Evolutionary conservation across 1,284 basidiomycete genomes (phyloP).

Genomic region (Polyporus tsugae): DNA sequence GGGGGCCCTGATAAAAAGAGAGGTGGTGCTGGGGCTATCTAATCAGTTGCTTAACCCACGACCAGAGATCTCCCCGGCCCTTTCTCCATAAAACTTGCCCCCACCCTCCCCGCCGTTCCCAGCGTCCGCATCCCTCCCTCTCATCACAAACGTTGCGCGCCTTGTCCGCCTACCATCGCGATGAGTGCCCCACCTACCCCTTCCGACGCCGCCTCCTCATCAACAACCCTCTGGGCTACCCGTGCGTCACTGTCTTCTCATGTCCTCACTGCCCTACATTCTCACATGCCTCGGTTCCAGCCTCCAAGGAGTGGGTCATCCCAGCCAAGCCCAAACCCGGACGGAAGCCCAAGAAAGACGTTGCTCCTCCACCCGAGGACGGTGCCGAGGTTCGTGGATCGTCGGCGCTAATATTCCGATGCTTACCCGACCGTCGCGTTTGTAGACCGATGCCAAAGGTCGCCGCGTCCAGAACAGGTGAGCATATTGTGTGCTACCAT

Average conservation of each 20-base stretch:
- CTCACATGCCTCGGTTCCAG: conserved; percentile 51
- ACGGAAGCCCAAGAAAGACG: conserved; percentile 85
- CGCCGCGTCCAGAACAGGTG: conserved; percentile 83
- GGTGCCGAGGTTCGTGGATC: conserved; percentile 55
- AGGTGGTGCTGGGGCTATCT: conserved; percentile 38
- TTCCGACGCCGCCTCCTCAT: conserved; percentile 45
- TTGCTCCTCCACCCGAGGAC: conserved; percentile 45
- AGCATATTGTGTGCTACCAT: conserved; percentile 29
- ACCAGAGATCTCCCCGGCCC: conserved; percentile 26
- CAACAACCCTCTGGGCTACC: conserved; percentile 61
- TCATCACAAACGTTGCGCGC: conserved; percentile 21
- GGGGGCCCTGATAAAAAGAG: conserved; percentile 31
- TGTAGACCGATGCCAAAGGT: conserved; percentile 61
- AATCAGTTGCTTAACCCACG: conserved; percentile 43
- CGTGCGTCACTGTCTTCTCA: conserved; percentile 44
- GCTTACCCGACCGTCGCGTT: conserved; percentile 28
- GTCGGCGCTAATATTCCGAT: conserved; percentile 30
- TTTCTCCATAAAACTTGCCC: conserved; percentile 29
- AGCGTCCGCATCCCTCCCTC: conserved; percentile 30
- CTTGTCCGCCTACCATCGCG: conserved; percentile 17
- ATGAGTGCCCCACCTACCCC: conserved; percentile 42
- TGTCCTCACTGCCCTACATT: conserved; percentile 35
- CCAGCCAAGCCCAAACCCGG: conserved; percentile 91
- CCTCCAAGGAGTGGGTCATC: conserved; percentile 92
- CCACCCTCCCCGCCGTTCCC: conserved; percentile 29